Percentiles rank a stretch among this genome's conserved stretches.
Evolutionary conservation across 805 yeast species (phyloP).

Genomic region (Barnettozyma siamensis): DNA sequence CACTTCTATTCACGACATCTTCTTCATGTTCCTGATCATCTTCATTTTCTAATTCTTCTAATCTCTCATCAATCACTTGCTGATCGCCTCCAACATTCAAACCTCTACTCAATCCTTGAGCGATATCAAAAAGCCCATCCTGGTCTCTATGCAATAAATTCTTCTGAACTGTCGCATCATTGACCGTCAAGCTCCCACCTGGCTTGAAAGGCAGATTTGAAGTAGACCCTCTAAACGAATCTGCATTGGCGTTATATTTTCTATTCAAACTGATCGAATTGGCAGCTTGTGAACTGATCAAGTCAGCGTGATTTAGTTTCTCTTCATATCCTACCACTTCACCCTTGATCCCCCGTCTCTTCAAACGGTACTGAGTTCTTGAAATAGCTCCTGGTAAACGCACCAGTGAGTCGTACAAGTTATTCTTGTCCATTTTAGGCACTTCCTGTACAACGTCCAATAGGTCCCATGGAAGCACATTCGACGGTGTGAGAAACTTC

Average conservation of each 20-base stretch:
- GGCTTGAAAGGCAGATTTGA: constrained; percentile 86
- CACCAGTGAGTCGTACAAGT: constrained; percentile 33
- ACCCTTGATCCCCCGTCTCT: constrained; percentile 74
- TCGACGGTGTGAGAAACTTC: constrained; percentile 57
- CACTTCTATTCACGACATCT: constrained; percentile 7
- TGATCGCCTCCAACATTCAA: constrained; percentile 25
- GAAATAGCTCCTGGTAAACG: constrained; percentile 54
- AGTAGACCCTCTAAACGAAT: constrained; percentile 62
- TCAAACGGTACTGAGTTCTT: constrained; percentile 61
- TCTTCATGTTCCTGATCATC: constrained; percentile 24
- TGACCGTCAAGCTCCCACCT: constrained; percentile 57
- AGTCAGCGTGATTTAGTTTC: constrained; percentile 43
- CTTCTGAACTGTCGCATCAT: constrained; percentile 24
- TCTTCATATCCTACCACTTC: constrained; percentile 58
- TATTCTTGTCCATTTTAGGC: constrained; percentile 33
- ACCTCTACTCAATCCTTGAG: constrained; percentile 81
- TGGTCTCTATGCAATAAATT: constrained; percentile 54
- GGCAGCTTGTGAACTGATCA: constrained; percentile 47
- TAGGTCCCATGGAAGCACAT: constrained; percentile 61
- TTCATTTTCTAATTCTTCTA: constrained; percentile 20
- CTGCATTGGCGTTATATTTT: constrained; percentile 55
- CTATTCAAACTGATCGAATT: constrained; percentile 72
- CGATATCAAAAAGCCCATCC: constrained; percentile 73
- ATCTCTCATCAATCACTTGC: constrained; percentile 2
- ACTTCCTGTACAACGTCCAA: constrained; percentile 60